A percentile compares a stretch with the other conserved stretches of the same genome.
Conservation (phyloP, 305 asterid genomes). For the Fraxinus latifolia region DNA sequence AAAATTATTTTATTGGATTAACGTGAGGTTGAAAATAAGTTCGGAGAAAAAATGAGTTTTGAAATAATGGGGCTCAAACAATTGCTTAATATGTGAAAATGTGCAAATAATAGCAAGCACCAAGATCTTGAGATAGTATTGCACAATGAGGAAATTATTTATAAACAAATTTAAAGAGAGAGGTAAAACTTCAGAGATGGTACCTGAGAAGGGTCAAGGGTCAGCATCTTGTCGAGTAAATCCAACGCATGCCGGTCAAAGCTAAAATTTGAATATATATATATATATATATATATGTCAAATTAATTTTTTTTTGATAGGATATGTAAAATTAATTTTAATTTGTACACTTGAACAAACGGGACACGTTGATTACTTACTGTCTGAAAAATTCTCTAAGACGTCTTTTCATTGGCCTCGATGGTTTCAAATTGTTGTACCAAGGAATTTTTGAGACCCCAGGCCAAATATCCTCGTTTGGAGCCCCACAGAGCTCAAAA, state of each 20-base stretch:
- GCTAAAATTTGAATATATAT: slow-evolving; percentile 34
- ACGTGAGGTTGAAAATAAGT: not conserved
- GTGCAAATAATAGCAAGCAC: slow-evolving; percentile 9
- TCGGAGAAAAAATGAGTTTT: not conserved
- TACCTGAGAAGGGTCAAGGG: slow-evolving; percentile 93
- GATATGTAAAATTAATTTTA: slow-evolving; percentile 2
- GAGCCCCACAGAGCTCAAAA: slow-evolving; percentile 85
- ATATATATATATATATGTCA: no score
- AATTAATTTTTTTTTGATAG: no score
- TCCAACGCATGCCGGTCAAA: slow-evolving; percentile 93
- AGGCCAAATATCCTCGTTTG: slow-evolving; percentile 86
- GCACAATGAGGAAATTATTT: not conserved
- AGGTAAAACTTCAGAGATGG: not conserved
- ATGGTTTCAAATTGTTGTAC: slow-evolving; percentile 82
- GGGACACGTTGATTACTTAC: slow-evolving; percentile 44
- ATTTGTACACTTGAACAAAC: not conserved
- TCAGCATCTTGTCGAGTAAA: slow-evolving; percentile 77
- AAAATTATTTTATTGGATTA: not conserved
- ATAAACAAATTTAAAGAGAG: not conserved
- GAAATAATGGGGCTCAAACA: not conserved
- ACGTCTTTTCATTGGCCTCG: slow-evolving; percentile 73
- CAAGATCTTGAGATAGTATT: not conserved
- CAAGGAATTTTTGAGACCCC: slow-evolving; percentile 90
- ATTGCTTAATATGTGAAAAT: slow-evolving; percentile 6
- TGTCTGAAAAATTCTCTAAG: slow-evolving; percentile 81